Base-by-base conservation (phyloP, 2,329 filamentous ascomycete genomes). In the Trichoderma gracile region DNA sequence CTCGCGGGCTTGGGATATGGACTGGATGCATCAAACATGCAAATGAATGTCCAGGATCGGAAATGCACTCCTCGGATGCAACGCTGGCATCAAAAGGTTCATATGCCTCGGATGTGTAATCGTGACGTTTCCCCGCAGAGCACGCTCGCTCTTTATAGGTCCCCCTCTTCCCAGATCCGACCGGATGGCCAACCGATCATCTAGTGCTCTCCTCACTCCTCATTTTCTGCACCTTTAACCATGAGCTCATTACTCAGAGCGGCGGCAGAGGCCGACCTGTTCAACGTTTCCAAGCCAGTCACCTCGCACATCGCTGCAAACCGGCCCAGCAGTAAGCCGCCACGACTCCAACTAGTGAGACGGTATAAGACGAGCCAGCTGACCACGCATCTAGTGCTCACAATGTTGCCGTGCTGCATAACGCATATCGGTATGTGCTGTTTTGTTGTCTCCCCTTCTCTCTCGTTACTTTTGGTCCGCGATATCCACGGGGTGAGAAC, bases 111-210 rank as follows among this genome's bases (percentile, higher is more conserved):
- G 25, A 25, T 53, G 27, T 61, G 58, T 61, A 61, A 61, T 52
- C 10, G 58, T 61, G 58, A 61, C 58, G 58, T 61, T 58, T 61
- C 58, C 58, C 58, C 58, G 58, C 47, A 52, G 27, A 30, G 57
- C 14, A n/a, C 33, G 33, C 33, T 38, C 33, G 12, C 33, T 38
- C n/a, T 27, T 52, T 49, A 30, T 40, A 27, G 4, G 50, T n/a
- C 23, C 30, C n/a, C n/a, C 38, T 33, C 23, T 43, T 19, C 33
- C 57, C 12, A 49, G n/a, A 15, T 15, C 12, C 27, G 23, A 19
- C n/a, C n/a, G 25, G 10, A 21, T 23, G 21, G 21, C 21, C 21
- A 27, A 42, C 10, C 27, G 45, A 42, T 60, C 15, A 15, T 57
- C 42, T 42, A 33, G n/a, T 49, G 21, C 30, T 59, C 56, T 27